Evolutionary conservation across 108 stramenopile genomes (phyloP).

Genomic region (Poteriospumella lacustris): DNA sequence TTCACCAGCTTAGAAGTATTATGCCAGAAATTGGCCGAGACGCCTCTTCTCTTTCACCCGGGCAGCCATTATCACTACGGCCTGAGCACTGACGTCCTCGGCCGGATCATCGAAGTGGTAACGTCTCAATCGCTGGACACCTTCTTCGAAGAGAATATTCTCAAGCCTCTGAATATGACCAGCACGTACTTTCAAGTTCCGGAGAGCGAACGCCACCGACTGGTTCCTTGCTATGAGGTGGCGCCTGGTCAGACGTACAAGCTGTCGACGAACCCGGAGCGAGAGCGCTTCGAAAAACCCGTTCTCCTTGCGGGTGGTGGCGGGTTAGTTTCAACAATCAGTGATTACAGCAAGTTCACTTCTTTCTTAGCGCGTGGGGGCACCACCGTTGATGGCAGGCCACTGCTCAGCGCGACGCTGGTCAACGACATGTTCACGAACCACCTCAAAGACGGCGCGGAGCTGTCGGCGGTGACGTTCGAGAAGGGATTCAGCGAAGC

Average conservation of each 20-base stretch:
- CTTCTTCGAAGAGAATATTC: slow-evolving; percentile 31
- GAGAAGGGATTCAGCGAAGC: slow-evolving; percentile 4
- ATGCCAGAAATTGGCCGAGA: slow-evolving; percentile 12
- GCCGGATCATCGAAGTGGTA: slow-evolving; percentile 31
- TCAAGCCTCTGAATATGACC: slow-evolving; percentile 32
- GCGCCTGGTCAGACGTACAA: neutral
- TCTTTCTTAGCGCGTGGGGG: slow-evolving; percentile 26
- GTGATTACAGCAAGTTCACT: slow-evolving; percentile 28
- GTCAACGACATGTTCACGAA: neutral
- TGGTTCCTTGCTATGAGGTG: slow-evolving; percentile 21
- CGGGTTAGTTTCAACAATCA: slow-evolving; percentile 34
- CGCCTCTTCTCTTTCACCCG: slow-evolving; percentile 32
- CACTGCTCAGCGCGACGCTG: slow-evolving; percentile 8
- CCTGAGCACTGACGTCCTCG: slow-evolving; percentile 22
- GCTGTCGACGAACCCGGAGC: neutral
- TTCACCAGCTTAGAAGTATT: slow-evolving; percentile 4
- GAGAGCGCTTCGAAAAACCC: neutral
- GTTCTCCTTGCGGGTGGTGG: slow-evolving; percentile 22
- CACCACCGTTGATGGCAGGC: neutral
- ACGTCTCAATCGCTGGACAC: slow-evolving; percentile 18
- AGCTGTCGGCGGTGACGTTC: slow-evolving; percentile 1
- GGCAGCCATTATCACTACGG: slow-evolving; percentile 32
- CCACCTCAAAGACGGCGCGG: slow-evolving; percentile 19
- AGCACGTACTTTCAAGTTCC: slow-evolving; percentile 30
- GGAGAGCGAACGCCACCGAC: neutral